Conservation (phyloP, 176 grass and related monocot species). For the Metroxylon sagu region DNA sequence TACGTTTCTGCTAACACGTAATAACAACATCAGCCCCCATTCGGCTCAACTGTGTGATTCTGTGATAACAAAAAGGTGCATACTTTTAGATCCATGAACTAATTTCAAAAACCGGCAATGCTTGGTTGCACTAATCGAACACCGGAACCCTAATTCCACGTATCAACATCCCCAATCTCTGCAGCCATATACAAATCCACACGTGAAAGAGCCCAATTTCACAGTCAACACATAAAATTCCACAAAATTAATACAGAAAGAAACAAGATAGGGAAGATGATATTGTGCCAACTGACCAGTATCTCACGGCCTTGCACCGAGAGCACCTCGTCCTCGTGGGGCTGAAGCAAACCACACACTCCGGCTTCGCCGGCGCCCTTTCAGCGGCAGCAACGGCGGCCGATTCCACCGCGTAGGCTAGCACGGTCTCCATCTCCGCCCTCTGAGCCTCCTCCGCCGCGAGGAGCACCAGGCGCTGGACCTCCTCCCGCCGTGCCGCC, state of each 20-base stretch:
- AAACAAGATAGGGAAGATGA: conserved; percentile 7
- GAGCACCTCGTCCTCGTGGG: conserved; percentile 51
- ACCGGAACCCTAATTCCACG: too few species aligned
- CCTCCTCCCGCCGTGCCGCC: conserved; percentile 48
- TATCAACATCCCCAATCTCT: too few species aligned
- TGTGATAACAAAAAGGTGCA: too few species aligned
- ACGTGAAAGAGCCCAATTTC: background rate
- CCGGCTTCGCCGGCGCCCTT: conserved; percentile 18
- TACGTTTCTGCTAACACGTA: too few species aligned
- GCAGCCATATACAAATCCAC: too few species aligned
- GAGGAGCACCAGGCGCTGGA: conserved; percentile 34
- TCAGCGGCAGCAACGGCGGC: background rate
- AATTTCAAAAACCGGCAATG: too few species aligned
- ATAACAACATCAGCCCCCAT: too few species aligned
- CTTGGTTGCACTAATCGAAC: too few species aligned
- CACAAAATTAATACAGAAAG: conserved; percentile 22
- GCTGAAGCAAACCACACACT: conserved; percentile 50
- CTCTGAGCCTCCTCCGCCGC: conserved; percentile 42
- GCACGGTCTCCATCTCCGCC: conserved; percentile 34
- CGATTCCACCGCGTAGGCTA: background rate
- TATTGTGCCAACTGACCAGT: conserved; percentile 44
- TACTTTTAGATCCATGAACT: too few species aligned
- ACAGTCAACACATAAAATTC: background rate
- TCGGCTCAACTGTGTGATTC: too few species aligned
- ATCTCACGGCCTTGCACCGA: conserved; percentile 76